These are phyloP conservation scores for Gastrodia elata DNA, from an alignment of 106 monocot genomes.

Conservation along the genomic window DNA sequence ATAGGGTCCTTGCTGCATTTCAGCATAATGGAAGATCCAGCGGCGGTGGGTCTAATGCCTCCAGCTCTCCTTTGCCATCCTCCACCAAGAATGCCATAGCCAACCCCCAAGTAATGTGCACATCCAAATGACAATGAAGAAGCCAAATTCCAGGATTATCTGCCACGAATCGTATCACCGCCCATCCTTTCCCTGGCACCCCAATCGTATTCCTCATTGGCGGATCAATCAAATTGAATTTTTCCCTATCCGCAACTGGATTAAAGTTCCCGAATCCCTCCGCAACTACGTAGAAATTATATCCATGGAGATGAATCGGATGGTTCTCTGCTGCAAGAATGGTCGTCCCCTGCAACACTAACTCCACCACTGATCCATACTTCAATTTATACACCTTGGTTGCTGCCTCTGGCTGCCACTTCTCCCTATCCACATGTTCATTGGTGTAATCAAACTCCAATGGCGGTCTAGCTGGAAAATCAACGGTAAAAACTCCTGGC, in stretches of 20 bases:
- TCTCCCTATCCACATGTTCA: slow-evolving; percentile 22
- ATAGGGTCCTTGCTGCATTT: neutral
- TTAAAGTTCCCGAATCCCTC: slow-evolving; percentile 61
- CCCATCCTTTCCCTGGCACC: slow-evolving; percentile 53
- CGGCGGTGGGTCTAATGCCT: slow-evolving; percentile 32
- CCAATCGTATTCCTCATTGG: slow-evolving; percentile 49
- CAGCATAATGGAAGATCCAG: slow-evolving; percentile 40
- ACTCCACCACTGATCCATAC: slow-evolving; percentile 39
- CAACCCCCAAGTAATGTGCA: slow-evolving; percentile 57
- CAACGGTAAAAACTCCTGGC: slow-evolving; percentile 39
- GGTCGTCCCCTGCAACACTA: slow-evolving; percentile 56
- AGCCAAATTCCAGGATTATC: slow-evolving; percentile 69
- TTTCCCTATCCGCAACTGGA: slow-evolving; percentile 25
- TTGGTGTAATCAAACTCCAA: slow-evolving; percentile 50
- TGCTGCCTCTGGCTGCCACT: slow-evolving; percentile 29
- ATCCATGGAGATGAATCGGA: slow-evolving; percentile 62
- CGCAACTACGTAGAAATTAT: slow-evolving; percentile 55
- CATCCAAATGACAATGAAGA: slow-evolving; percentile 60
- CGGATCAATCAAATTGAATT: slow-evolving; percentile 52
- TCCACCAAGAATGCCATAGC: slow-evolving; percentile 60
- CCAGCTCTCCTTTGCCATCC: slow-evolving; percentile 41
- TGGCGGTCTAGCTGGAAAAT: slow-evolving; percentile 42
- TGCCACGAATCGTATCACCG: slow-evolving; percentile 52
- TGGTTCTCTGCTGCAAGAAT: slow-evolving; percentile 47
- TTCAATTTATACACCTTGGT: slow-evolving; percentile 43